Evolutionary conservation across 73 alveolate species (phyloP).

Genomic region (Stentor coeruleus): DNA sequence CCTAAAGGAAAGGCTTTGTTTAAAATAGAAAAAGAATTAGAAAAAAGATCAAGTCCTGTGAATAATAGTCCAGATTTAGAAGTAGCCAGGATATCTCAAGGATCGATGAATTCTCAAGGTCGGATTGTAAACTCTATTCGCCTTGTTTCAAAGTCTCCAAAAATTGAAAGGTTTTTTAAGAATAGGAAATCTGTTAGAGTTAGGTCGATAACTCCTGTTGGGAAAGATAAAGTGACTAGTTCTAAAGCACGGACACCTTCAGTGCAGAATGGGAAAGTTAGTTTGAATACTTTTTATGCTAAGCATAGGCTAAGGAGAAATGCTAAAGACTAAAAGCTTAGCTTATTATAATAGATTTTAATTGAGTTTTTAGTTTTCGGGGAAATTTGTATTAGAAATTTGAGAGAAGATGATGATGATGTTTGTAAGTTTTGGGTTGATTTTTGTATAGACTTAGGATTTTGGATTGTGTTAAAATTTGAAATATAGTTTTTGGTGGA

Average conservation of each 20-base stretch:
- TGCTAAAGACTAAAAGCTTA: no score
- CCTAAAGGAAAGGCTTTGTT: not conserved
- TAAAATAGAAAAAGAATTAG: conserved; percentile 2
- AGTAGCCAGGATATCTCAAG: not conserved
- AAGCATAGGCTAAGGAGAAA: not conserved
- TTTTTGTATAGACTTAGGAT: no score
- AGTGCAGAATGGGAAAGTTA: not conserved
- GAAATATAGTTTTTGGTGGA: no score
- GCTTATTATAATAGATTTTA: no score
- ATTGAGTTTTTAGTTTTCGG: no score
- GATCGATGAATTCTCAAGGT: not conserved
- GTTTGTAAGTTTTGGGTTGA: no score
- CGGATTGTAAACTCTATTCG: not conserved
- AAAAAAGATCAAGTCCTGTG: not conserved
- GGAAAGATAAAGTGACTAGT: not conserved
- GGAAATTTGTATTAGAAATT: no score
- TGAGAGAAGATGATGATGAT: no score
- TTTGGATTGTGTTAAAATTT: no score
- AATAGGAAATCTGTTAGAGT: not conserved
- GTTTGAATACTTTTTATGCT: not conserved
- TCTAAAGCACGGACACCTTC: not conserved
- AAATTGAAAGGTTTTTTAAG: not conserved
- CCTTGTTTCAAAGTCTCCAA: not conserved
- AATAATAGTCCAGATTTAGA: not conserved
- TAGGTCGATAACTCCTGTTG: conserved; percentile 7